A percentile compares a stretch with the other conserved stretches of the same genome.
These are phyloP conservation scores for Kuraishia ogatae DNA, from an alignment of 805 yeast genomes.

Conservation along the genomic window DNA sequence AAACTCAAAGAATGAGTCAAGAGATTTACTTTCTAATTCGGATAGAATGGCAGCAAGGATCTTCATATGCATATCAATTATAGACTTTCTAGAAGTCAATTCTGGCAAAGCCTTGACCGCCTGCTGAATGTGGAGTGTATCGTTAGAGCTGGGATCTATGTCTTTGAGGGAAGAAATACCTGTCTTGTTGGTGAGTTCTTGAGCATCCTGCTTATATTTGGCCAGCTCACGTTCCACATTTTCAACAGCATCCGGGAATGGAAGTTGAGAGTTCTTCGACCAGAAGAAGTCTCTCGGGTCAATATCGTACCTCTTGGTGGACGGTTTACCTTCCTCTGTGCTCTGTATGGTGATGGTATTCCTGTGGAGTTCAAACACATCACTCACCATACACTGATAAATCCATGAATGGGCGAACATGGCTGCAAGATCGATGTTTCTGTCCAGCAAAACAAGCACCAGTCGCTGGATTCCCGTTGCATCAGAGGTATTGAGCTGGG, in stretches of 20 bases:
- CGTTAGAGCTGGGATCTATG: slow-evolving; percentile 53
- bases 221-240: slow-evolving; percentile 81
- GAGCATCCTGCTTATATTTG: slow-evolving; percentile 79
- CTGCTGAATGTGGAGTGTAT: slow-evolving; percentile 63
- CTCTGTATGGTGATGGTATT: slow-evolving; percentile 66
- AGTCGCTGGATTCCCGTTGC: slow-evolving; percentile 40
- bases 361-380: slow-evolving; percentile 73
- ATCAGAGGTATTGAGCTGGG: slow-evolving; percentile 10
- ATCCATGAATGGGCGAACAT: slow-evolving; percentile 98
- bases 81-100: slow-evolving; percentile 75
- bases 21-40: slow-evolving; percentile 75
- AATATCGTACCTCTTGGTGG: slow-evolving; percentile 65
- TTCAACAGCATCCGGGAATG: slow-evolving; percentile 99
- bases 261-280: slow-evolving; percentile 73
- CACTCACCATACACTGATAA: slow-evolving; percentile 92
- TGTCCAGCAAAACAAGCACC: slow-evolving; percentile 75
- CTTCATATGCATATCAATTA: slow-evolving; percentile 95
- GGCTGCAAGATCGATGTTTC: slow-evolving; percentile 83
- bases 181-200: slow-evolving; percentile 71
- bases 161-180: slow-evolving; percentile 68
- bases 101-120: slow-evolving; percentile 93
- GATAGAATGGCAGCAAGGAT: slow-evolving; percentile 77
- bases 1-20: slow-evolving; percentile 88
- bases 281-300: slow-evolving; percentile 95
- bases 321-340: slow-evolving; percentile 21